Conservation (phyloP, 2,329 filamentous ascomycete genomes). For the Fusarium metavorans region DNA sequence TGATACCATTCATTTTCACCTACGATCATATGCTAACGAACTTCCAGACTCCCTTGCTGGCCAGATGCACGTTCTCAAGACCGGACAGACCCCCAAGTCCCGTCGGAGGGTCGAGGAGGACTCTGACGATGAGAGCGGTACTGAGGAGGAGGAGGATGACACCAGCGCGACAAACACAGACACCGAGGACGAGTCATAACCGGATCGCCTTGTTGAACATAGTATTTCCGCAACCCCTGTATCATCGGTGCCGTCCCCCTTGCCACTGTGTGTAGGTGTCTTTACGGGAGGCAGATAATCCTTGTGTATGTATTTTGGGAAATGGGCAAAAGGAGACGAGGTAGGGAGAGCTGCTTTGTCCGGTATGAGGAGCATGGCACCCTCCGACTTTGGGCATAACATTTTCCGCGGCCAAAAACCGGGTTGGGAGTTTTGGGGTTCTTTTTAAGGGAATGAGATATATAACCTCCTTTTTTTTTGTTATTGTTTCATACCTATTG, state of each 20-base stretch:
- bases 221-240: constrained; percentile 18
- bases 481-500: neutral
- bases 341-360: neutral
- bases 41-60: constrained; percentile 84
- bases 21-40: constrained; percentile 37
- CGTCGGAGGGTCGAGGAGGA: constrained; percentile 68
- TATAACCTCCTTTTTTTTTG: constrained; percentile 17
- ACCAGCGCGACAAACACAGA: constrained; percentile 77
- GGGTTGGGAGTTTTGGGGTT: constrained; percentile 31
- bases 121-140: constrained; percentile 85
- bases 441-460: constrained; percentile 15
- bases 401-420: constrained; percentile 29
- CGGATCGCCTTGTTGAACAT: neutral
- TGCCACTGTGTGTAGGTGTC: constrained; percentile 7
- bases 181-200: constrained; percentile 71
- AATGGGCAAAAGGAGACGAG: constrained; percentile 6
- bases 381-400: constrained; percentile 22
- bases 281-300: constrained; percentile 6
- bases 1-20: neutral
- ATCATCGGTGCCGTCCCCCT: neutral
- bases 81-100: constrained; percentile 71
- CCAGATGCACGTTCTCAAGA: constrained; percentile 90
- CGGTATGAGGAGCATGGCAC: constrained; percentile 10
- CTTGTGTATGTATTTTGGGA: constrained; percentile 30
- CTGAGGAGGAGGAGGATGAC: constrained; percentile 75